Evolutionary conservation across 176 grass and related monocot species (phyloP), one percentile per base, ranked within the genome.

Genomic region (Themeda triandra): DNA sequence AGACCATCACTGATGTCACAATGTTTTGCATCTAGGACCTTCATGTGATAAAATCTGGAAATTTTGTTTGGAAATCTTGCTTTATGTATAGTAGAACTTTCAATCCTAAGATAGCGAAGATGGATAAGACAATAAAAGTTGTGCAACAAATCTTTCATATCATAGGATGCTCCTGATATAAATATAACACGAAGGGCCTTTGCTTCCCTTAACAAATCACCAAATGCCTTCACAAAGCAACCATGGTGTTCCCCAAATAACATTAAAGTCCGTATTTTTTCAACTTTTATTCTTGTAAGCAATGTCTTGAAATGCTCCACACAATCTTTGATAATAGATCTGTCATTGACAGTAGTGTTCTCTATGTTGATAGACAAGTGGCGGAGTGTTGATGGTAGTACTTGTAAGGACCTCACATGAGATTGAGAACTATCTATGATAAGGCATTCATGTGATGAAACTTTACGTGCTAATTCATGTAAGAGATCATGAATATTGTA

Each of bases 41-140:
- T 63, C 41, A 44, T 44, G 3, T 84, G 71, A 84, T 76, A 84
- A 2, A 84, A 73, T 42, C 69, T 63, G 1, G 35, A 83, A 21
- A 72, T 2, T 21, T 5, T 49, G 29, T 15, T 54, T 2, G 63
- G 29, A 44, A 51, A 17, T 21, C 4, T 63, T 13, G 1, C 0
- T 58, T 3, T 35, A 35, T 0, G 1, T 14, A 2, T 28, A 3
- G 0, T 0, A 21, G 0, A 0, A 28, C 10, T 1, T 5, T 0
- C 3, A 15, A 84, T 21, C 5, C 25, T 1, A 21, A 84, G 19
- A 32, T 75, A 49, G 1, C 54, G 82, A 66, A 84, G 70, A 49
- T 74, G 82, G 13, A 74, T 0, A 32, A 76, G 54, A 24, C 0
- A 0, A 1, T 31, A 35, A 25, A 84, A 60, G 8, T 73, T 74